phyloP scores from a whole-genome alignment of 768 basidiomycete genomes.

The Chalciporus pseudorubinellus region DNA sequence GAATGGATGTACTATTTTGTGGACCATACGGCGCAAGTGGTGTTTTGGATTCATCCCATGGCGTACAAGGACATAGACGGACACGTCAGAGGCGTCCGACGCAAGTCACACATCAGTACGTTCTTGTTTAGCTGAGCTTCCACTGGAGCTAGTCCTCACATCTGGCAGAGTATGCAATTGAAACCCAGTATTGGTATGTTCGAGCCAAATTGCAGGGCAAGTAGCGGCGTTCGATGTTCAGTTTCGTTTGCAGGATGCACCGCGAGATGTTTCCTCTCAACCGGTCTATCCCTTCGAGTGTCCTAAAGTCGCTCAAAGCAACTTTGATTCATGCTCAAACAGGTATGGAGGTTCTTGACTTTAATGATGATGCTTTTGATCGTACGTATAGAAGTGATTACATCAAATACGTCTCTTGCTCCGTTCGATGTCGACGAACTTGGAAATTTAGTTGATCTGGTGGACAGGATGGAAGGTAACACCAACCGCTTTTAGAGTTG shows the following conservation, averaged over 20 bases:
- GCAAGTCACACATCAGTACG: not conserved
- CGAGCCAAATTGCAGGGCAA: not conserved
- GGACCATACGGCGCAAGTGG: not conserved
- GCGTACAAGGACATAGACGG: not conserved
- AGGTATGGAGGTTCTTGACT: not conserved
- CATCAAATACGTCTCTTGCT: conserved; percentile 1
- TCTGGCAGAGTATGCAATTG: not conserved
- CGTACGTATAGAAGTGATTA: not conserved
- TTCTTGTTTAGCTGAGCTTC: not conserved
- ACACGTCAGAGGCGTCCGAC: not conserved
- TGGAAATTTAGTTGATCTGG: not conserved
- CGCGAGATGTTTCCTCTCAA: not conserved
- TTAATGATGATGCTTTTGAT: too few relatives aligned
- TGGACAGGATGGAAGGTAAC: conserved; percentile 4
- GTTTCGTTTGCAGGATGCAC: not conserved
- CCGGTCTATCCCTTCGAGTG: not conserved
- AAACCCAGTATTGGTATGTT: not conserved
- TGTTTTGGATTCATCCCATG: not conserved
- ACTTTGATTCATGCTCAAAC: not conserved
- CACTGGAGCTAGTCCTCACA: not conserved
- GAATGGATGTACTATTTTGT: not conserved
- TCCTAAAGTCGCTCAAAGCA: not conserved
- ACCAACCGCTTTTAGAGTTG: not conserved
- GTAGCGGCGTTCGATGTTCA: not conserved
- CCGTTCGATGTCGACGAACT: conserved; percentile 6